These are phyloP conservation scores for Aplosporella prunicola DNA, from an alignment of 2,329 filamentous ascomycete species.

Conservation along the genomic window DNA sequence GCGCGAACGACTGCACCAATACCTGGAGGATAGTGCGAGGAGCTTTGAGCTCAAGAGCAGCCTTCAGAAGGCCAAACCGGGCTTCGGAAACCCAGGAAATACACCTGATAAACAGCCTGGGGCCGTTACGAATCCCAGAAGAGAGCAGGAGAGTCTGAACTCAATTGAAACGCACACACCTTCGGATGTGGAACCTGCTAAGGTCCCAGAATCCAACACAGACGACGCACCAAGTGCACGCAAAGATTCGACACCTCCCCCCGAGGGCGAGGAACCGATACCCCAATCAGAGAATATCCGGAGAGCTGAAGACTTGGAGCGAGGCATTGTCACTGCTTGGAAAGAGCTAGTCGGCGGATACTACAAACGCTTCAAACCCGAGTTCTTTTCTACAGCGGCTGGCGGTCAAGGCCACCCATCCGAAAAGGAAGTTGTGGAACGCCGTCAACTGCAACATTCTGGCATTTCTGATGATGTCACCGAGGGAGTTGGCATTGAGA, in stretches of 20 bases:
- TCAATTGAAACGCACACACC: slow-evolving; percentile 42
- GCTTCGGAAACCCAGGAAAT: slow-evolving; percentile 1
- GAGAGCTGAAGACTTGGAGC: slow-evolving; percentile 60
- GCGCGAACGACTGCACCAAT: slow-evolving; percentile 72
- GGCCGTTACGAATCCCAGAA: background rate
- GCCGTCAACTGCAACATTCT: slow-evolving; percentile 19
- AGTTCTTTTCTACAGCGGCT: slow-evolving; percentile 54
- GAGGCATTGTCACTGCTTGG: slow-evolving; percentile 65
- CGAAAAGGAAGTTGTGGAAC: slow-evolving; percentile 23
- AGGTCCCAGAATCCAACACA: slow-evolving; percentile 20
- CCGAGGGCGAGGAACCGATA: slow-evolving; percentile 18
- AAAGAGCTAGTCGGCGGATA: slow-evolving; percentile 83
- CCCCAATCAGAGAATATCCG: slow-evolving; percentile 40
- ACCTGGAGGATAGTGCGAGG: slow-evolving; percentile 72
- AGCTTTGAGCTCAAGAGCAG: slow-evolving; percentile 73
- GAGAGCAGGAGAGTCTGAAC: slow-evolving; percentile 28
- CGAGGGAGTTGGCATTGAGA: slow-evolving; percentile 55
- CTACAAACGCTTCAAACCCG: slow-evolving; percentile 80
- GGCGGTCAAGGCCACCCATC: slow-evolving; percentile 25
- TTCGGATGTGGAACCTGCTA: slow-evolving; percentile 31
- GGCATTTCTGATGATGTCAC: slow-evolving; percentile 18
- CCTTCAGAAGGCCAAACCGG: slow-evolving; percentile 39
- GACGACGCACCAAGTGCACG: slow-evolving; percentile 16
- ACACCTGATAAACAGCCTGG: too few relatives aligned
- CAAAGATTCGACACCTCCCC: slow-evolving; percentile 11